Conservation (phyloP, 1,284 basidiomycete species). For the Waitea zeae region DNA sequence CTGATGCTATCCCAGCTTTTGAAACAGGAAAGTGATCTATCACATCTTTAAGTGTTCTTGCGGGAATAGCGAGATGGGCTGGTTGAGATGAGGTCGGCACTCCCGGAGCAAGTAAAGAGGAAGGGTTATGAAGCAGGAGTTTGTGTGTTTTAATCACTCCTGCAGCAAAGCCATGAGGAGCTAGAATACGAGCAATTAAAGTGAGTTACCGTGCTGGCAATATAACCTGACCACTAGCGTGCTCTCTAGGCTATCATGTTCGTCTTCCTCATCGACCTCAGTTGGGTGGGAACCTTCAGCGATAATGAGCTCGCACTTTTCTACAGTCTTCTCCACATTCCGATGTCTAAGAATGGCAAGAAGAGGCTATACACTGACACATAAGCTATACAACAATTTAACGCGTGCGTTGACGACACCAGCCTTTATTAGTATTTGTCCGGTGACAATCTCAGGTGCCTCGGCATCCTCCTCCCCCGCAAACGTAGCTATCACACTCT, state of each 20-base stretch:
- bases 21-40: conserved; percentile 62
- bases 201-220: conserved; percentile 54
- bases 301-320: conserved; percentile 56
- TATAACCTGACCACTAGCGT: conserved; percentile 51
- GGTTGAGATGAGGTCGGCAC: conserved; percentile 33
- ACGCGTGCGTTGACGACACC: conserved; percentile 4
- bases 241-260: conserved; percentile 47
- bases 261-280: conserved; percentile 17
- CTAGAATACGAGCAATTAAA: conserved; percentile 3
- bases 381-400: background rate
- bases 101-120: conserved; percentile 41
- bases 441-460: conserved; percentile 15
- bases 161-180: conserved; percentile 16
- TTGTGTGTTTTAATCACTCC: conserved; percentile 69
- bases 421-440: conserved; percentile 55
- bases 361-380: conserved; percentile 28
- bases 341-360: conserved; percentile 56
- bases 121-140: conserved; percentile 37
- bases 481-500: background rate
- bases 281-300: conserved; percentile 25
- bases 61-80: conserved; percentile 52
- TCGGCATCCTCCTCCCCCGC: conserved; percentile 6
- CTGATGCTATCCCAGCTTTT: too few species aligned
- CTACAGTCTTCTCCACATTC: conserved; percentile 56
- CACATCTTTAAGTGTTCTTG: conserved; percentile 51